Conservation (phyloP, 2,329 filamentous ascomycete species). For the Nothopassalora personata region DNA sequence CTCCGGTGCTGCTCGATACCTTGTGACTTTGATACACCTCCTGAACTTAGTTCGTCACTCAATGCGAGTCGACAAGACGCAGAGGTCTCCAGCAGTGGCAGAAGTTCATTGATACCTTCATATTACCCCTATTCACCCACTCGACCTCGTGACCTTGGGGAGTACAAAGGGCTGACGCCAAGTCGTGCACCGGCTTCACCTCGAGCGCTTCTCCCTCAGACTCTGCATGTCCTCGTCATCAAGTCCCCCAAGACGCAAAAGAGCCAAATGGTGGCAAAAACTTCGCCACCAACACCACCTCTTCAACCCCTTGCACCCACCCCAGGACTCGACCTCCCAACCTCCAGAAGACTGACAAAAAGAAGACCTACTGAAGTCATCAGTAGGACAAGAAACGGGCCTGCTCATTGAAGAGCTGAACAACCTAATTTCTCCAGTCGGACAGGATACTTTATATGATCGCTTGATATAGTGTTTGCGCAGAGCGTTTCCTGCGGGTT, state of each 20-base stretch:
- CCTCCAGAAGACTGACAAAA: not conserved
- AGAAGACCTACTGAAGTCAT: not conserved
- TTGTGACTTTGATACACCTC: too few relatives aligned
- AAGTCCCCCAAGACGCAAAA: too few relatives aligned
- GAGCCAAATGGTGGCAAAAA: too few relatives aligned
- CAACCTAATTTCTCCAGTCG: not conserved
- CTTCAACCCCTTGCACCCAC: not conserved
- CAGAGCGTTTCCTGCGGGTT: not conserved
- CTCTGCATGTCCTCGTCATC: too few relatives aligned
- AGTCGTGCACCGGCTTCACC: too few relatives aligned
- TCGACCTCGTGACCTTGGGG: too few relatives aligned
- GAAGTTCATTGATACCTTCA: not conserved
- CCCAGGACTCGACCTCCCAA: not conserved
- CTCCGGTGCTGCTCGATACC: not conserved
- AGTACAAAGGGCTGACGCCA: too few relatives aligned
- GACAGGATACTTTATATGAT: not conserved
- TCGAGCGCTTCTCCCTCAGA: too few relatives aligned
- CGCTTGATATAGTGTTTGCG: not conserved
- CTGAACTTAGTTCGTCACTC: too few relatives aligned
- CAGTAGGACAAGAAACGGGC: not conserved
- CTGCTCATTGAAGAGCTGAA: not conserved
- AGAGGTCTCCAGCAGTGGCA: not conserved
- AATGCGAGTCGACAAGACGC: not conserved
- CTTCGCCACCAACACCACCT: too few relatives aligned
- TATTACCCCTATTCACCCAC: too few relatives aligned